phyloP scores from a whole-genome alignment of 768 basidiomycete species.

The Auricularia sp. region DNA sequence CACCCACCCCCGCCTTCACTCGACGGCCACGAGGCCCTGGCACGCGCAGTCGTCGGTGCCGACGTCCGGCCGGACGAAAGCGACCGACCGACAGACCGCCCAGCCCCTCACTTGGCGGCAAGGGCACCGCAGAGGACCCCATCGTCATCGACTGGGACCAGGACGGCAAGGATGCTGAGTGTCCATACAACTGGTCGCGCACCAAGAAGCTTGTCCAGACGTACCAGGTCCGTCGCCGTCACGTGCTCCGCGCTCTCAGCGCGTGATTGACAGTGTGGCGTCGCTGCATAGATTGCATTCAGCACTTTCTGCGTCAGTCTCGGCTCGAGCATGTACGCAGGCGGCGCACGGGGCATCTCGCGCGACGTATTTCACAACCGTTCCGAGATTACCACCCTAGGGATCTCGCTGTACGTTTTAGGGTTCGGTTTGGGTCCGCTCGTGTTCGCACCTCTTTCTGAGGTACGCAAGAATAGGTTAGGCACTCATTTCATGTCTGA shows the following conservation, averaged over 20 bases:
- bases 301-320: constrained; percentile 51
- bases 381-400: constrained; percentile 45
- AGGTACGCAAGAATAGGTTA: constrained; percentile 27
- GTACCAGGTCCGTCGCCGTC: constrained; percentile 29
- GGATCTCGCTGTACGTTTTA: constrained; percentile 53
- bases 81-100: neutral
- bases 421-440: constrained; percentile 51
- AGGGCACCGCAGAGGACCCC: constrained; percentile 39
- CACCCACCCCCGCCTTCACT: no score
- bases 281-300: constrained; percentile 24
- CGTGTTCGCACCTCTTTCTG: constrained; percentile 50
- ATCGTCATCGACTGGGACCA: constrained; percentile 45
- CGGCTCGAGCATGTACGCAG: constrained; percentile 47
- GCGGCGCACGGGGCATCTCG: constrained; percentile 37
- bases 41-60: neutral
- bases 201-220: constrained; percentile 45
- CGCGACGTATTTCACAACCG: constrained; percentile 25
- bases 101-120: constrained; percentile 19
- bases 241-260: neutral
- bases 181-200: constrained; percentile 48
- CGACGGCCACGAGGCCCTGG: no score
- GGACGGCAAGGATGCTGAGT: constrained; percentile 33
- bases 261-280: constrained; percentile 1
- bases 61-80: neutral
- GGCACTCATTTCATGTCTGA: constrained; percentile 5